Conservation (phyloP, 2,329 filamentous ascomycete species). For the Verticillium nubilum region DNA sequence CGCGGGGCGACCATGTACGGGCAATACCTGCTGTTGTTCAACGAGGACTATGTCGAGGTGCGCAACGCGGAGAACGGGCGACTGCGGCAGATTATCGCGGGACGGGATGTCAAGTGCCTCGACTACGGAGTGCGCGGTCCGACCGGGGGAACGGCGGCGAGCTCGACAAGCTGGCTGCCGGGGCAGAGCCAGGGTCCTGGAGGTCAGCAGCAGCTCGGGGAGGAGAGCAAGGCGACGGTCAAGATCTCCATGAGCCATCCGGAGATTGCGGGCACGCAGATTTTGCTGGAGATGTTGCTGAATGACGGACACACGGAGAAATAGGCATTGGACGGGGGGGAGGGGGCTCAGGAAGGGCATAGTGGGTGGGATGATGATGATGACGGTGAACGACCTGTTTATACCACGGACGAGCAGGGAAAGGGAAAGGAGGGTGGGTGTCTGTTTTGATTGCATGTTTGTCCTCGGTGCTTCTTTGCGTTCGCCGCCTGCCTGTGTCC, state of each 20-base stretch:
- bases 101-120: slow-evolving; percentile 81
- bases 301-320: slow-evolving; percentile 71
- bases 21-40: slow-evolving; percentile 87
- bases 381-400: background rate
- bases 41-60: slow-evolving; percentile 94
- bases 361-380: background rate
- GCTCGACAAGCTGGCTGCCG: slow-evolving; percentile 22
- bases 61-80: slow-evolving; percentile 94
- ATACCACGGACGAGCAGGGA: background rate
- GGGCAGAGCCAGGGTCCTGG: slow-evolving; percentile 24
- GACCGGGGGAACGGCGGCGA: slow-evolving; percentile 40
- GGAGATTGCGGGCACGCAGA: slow-evolving; percentile 74
- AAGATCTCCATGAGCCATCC: slow-evolving; percentile 97
- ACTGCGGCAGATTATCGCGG: slow-evolving; percentile 88
- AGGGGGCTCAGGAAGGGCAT: background rate
- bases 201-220: slow-evolving; percentile 23
- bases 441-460: background rate
- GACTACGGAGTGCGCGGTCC: slow-evolving; percentile 74
- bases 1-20: slow-evolving; percentile 83
- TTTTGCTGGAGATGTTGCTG: slow-evolving; percentile 86
- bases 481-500: background rate
- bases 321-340: background rate
- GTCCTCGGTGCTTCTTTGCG: background rate
- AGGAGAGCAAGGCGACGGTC: slow-evolving; percentile 65
- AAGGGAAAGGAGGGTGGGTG: background rate